Conservation (phyloP, 2,329 filamentous ascomycete genomes). For the Fusarium equiseti region DNA sequence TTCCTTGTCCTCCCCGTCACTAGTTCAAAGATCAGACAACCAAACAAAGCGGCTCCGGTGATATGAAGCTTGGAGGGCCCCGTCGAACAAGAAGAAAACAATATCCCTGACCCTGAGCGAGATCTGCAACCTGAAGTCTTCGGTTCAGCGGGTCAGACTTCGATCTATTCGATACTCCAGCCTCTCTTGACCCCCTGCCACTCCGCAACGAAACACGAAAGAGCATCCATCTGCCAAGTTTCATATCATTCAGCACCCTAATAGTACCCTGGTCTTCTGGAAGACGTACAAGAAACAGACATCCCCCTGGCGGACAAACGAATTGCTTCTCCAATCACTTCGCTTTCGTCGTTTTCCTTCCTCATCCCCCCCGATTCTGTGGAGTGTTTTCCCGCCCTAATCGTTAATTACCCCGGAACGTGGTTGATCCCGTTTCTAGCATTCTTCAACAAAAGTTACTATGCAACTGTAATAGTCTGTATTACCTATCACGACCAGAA, state of each 20-base stretch:
- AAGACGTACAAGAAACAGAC: conserved; percentile 40
- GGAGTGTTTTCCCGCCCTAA: conserved; percentile 35
- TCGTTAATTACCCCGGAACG: conserved; percentile 42
- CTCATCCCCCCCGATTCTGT: conserved; percentile 16
- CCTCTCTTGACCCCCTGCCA: conserved; percentile 26
- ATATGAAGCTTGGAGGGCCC: conserved; percentile 33
- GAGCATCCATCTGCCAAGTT: conserved; percentile 33
- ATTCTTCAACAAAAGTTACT: conserved; percentile 19
- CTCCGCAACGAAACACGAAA: conserved; percentile 34
- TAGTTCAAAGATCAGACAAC: conserved; percentile 26
- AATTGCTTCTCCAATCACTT: conserved; percentile 34
- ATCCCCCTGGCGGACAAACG: conserved; percentile 28
- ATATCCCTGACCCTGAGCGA: conserved; percentile 31
- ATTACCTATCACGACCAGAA: conserved; percentile 27
- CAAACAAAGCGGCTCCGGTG: conserved; percentile 31
- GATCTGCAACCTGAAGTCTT: conserved; percentile 44
- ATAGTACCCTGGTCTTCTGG: conserved; percentile 30
- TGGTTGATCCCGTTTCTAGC: conserved; percentile 29
- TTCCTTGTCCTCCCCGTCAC: conserved; percentile 20
- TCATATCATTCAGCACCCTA: conserved; percentile 29
- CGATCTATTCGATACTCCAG: conserved; percentile 38
- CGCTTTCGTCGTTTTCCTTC: conserved; percentile 13
- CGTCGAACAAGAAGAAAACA: conserved; percentile 25
- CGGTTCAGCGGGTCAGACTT: conserved; percentile 37
- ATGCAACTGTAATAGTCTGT: conserved; percentile 34